Base-by-base conservation (phyloP, 164 flowering plant species). In the Echeveria elegans region DNA sequence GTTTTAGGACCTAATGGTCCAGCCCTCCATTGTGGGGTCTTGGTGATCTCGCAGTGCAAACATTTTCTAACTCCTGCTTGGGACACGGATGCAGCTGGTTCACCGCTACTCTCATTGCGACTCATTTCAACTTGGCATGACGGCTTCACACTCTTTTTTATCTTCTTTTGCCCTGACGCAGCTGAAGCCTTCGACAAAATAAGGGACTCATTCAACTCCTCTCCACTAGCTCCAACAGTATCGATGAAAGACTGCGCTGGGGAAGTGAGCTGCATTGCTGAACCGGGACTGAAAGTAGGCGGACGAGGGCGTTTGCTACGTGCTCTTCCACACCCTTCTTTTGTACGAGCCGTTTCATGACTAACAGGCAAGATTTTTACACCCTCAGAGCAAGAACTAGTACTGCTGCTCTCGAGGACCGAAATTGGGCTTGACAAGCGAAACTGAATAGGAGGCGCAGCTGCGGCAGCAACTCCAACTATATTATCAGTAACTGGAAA, bases 1-100 rank as follows among this genome's bases (percentile, higher is more conserved):
- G 97, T 88, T 75, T 90, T 93, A 3, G 98, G 98, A 5, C 98
- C 97, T 90, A 86, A 72, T 16, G 98, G 98, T 0, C 98, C 98
- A 18, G 88, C 86, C 71, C 98, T 79, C 98, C 98, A 93, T 40
- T 90, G 97, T 0, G 98, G 97, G 4, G 98, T 93, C 83, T 87
- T 90, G 15, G 96, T 84, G 23, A 90, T 83, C 84, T 85, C 90
- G 48, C 97, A 93, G 64, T 93, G 98, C 85, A 81, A 16, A 78
- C 98, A 93, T 77, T 88, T 93, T 73, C 97, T 74, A 29, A 84
- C 77, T 0, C 79, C 64, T 26, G 34, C 67, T 21, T 70, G 72
- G 19, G 71, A 52, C 28, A 21, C 45, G 15, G 45, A 40, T 40
- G 45, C 11, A 8, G 2, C 11, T 11, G 11, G 58, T 21, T 52